Percentiles rank a stretch among this genome's conserved stretches.
Conservation (phyloP, 768 basidiomycete species). For the Termitomyces sp. region DNA sequence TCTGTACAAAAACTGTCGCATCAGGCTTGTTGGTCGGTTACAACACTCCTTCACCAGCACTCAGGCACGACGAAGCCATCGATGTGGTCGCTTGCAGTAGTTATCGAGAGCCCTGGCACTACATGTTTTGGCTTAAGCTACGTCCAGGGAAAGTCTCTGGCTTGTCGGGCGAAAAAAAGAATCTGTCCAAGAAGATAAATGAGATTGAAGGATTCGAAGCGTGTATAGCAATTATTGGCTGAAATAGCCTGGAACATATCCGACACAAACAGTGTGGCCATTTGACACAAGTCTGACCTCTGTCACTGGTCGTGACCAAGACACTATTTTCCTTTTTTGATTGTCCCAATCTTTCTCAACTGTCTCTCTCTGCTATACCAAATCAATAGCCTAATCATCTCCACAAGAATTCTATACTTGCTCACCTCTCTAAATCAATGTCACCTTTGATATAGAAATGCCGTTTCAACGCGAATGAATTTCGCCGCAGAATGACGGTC, state of each 20-base stretch:
- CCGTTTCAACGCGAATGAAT: not conserved
- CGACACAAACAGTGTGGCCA: too few species aligned
- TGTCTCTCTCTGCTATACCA: not conserved
- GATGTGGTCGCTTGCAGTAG: not conserved
- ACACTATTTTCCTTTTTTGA: not conserved
- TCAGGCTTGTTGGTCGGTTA: too few species aligned
- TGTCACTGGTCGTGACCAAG: not conserved
- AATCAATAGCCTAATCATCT: not conserved
- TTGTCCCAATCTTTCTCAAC: not conserved
- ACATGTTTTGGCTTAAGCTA: too few species aligned
- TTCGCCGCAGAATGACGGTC: not conserved
- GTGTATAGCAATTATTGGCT: not conserved
- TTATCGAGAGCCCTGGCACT: not conserved
- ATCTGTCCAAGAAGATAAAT: not conserved
- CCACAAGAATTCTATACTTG: not conserved
- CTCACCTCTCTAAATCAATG: not conserved
- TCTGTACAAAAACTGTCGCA: not conserved
- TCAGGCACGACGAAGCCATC: too few species aligned
- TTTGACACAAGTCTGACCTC: too few species aligned
- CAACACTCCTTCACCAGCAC: too few species aligned
- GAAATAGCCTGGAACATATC: not conserved
- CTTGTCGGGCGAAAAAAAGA: not conserved
- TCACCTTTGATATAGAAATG: not conserved
- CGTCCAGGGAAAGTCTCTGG: not conserved
- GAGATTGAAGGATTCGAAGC: not conserved